These are phyloP conservation scores for Trichophyton schoenleinii DNA, from an alignment of 2,329 filamentous ascomycete genomes.

Conservation along the genomic window DNA sequence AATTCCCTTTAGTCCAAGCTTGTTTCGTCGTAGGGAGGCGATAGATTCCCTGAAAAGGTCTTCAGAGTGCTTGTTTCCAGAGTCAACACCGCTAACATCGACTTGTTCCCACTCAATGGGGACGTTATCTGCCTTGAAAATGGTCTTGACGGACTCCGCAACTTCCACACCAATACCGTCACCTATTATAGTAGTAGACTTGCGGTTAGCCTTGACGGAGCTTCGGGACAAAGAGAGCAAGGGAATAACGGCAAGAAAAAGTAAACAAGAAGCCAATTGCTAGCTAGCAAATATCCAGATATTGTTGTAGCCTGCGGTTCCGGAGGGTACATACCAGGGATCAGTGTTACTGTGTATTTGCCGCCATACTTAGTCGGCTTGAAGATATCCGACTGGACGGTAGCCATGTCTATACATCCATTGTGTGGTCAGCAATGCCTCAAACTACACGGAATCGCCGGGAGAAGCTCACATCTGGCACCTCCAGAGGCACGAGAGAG, in stretches of 20 bases:
- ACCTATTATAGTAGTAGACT: conserved; percentile 33
- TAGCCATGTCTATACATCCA: conserved; percentile 50
- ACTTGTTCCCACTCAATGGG: conserved; percentile 98
- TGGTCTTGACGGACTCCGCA: conserved; percentile 93
- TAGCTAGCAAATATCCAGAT: background rate
- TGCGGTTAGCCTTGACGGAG: background rate
- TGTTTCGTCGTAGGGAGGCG: conserved; percentile 92
- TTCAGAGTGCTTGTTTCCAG: conserved; percentile 76
- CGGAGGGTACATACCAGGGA: conserved; percentile 56
- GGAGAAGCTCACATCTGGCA: conserved; percentile 38
- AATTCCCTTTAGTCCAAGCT: conserved; percentile 97
- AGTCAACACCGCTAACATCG: conserved; percentile 82
- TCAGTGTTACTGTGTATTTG: conserved; percentile 98
- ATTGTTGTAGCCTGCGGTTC: background rate
- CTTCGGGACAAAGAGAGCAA: background rate
- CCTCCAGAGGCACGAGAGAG: conserved; percentile 39
- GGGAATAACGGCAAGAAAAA: background rate
- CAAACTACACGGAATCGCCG: background rate
- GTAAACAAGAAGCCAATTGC: background rate
- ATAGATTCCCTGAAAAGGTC: conserved; percentile 93
- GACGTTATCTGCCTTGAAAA: conserved; percentile 99
- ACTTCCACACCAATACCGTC: conserved; percentile 98
- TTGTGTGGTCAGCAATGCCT: background rate
- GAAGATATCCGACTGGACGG: conserved; percentile 89
- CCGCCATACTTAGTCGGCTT: conserved; percentile 97